Percentiles rank a stretch among this genome's conserved stretches.
These are phyloP conservation scores for Solanum etuberosum DNA, from an alignment of 257 asterid species.

Conservation along the genomic window DNA sequence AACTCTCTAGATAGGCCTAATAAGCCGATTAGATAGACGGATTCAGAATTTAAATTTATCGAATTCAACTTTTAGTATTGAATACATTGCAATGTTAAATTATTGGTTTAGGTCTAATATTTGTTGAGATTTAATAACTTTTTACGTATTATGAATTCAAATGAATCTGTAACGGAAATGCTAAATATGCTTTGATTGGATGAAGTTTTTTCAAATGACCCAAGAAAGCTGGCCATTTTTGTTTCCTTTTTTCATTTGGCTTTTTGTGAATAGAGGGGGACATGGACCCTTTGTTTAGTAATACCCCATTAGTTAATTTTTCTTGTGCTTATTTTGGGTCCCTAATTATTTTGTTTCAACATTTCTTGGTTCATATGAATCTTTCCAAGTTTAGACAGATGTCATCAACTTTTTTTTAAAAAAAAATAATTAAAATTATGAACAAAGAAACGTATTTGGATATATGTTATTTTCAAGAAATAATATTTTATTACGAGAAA, in stretches of 20 bases:
- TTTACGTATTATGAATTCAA: not conserved
- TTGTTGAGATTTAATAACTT: not conserved
- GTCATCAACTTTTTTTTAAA: not conserved
- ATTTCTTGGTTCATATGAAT: not conserved
- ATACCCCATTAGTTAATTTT: not conserved
- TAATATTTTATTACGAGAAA: not conserved
- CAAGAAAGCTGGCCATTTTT: slow-evolving; percentile 25
- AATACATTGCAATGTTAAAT: not conserved
- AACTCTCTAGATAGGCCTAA: slow-evolving; percentile 4
- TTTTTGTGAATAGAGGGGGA: slow-evolving; percentile 4
- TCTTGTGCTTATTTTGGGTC: not conserved
- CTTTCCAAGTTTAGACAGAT: not conserved
- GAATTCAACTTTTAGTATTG: not conserved
- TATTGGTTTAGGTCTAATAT: not conserved
- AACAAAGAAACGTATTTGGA: not conserved
- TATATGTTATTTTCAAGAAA: not conserved
- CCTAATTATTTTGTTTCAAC: not conserved
- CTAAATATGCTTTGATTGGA: not conserved
- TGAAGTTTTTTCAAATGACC: not conserved
- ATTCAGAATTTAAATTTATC: not conserved
- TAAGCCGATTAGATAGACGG: not conserved
- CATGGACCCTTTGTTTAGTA: not conserved
- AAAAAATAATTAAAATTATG: not conserved
- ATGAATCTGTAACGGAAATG: not conserved
- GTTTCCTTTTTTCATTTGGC: not conserved